Base-by-base conservation (phyloP, 192 early-diverging fungal genomes). In the Allomyces javanicus region DNA sequence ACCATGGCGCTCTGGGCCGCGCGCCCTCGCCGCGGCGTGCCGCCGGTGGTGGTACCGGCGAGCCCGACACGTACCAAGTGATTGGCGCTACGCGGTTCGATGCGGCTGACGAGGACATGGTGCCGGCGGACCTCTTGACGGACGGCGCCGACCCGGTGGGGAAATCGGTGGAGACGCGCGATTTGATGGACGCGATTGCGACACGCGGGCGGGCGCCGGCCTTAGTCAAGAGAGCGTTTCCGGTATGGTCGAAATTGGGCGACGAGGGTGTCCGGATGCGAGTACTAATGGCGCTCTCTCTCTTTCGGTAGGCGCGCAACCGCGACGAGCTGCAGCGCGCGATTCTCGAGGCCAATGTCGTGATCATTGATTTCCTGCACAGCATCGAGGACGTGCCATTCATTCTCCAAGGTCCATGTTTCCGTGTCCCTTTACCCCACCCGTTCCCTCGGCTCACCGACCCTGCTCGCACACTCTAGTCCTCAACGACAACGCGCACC, bases 321-420 rank as follows among this genome's bases (percentile, higher is more conserved):
- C 68, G 70, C 25, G 76, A 75, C 45, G 70, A 40, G 43, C 65
- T 81, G 4, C 67, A 73, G 55, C 26, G 75, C 43, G 25, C 70
- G 9, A 58, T 84, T 12, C 65, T 83, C n/a, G 67, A 24, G 9
- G 65, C 70, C 45, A 79, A 84, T 66, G 70, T 84, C 9, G 83
- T 84, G 26, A 73, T 84, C 25, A 81, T 78, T 70, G 83, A 84
- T 66, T 50, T 82, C 3, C 64, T 77, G n/a, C 63, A 70, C 62
- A 75, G 65, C 61, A 68, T 79, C 24, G 83, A 84, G n/a, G 83
- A 84, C 65, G 79, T 78, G 1, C 64, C 72, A 3, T 84, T 76
- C 74, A 79, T 79, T 7, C 69, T 79, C 40, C 74, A 81, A 64
- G 74, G 82, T 82, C 68, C 24, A 66, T 70, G 25, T 25, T 22